Base-by-base conservation (phyloP, 2,329 filamentous ascomycete species). In the Botrytis paeoniae region DNA sequence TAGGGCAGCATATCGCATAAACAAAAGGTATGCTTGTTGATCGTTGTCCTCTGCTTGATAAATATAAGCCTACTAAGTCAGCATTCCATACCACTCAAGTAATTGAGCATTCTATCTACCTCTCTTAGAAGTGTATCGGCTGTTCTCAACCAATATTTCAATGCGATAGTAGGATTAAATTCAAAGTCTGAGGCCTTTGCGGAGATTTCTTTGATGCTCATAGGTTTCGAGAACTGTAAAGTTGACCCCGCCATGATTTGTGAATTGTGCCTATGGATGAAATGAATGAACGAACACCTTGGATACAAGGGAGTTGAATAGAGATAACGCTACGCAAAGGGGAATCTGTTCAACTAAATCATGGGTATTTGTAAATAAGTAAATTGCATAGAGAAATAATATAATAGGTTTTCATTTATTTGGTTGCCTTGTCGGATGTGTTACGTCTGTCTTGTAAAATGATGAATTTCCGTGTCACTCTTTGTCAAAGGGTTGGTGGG, bases 1-100 rank as follows among this genome's bases (percentile, higher is more conserved):
- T n/a, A 99, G 89, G 70, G 91, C 87, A 16, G 94, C 94, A 83
- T 97, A 94, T 77, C 96, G 91, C 81, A 96, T 93, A n/a, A 97
- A 88, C 74, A 98, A 89, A 71, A 98, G 88, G 82, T 97, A 99
- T 7, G 95, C 93, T 80, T 96, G 92, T 78, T 94, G 89, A 76
- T 94, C 89, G 82, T 98, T 95, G 79, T 92, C 91, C 82, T 98
- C 95, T 60, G 88, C 88, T 79, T 96, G 88, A 80, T 97, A 97
- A 78, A 95, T 93, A 69, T 89, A 87, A 32, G 94, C 95, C 93
- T 98, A 79, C 0, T 20, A 71, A 60, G 69, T 75, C 45, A 76
- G 71, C 35, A 74, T 39, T 69, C 10, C 45, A 57, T 45, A 59
- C 14, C 25, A 48, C 29, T 60, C 62, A 57, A 69, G 22, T 59